Base-by-base conservation (phyloP, 257 asterid genomes). In the Rehmannia glutinosa region DNA sequence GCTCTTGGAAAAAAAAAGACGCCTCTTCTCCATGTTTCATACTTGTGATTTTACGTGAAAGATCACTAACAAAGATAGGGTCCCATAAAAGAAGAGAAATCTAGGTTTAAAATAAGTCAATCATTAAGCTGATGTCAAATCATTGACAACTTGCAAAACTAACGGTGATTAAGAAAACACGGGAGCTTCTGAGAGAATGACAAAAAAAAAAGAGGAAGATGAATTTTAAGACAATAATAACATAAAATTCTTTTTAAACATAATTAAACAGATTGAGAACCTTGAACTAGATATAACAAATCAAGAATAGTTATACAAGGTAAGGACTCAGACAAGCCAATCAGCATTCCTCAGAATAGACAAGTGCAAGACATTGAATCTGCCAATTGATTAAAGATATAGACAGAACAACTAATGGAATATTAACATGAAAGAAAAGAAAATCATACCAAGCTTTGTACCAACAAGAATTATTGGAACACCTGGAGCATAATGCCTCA, bases 401-500 rank as follows among this genome's bases (percentile, higher is more conserved):
- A 32, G 10, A 69, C 49, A 46, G 19, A 45, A 20, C 62, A 39
- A 17, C 12, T 27, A 39, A 56, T 58, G 53, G 33, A 71, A 45
- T 41, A 10, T 1, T n/a, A 28, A n/a, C 12, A 59, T 0, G 53
- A 64, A 54, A 71, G 30, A 50, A 32, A 47, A 3, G 21, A 50
- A 62, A 36, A 63, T 32, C 77, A 69, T 68, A 86, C 96, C 96
- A 21, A 86, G 91, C 78, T 88, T 88, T 53, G 96, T 88, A 49
- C 96, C 96, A 27, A 88, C 96, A 27, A 88, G 96, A 65, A 88
- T 84, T 45, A 88, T 78, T 0, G 96, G 96, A 68, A 84, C 93
- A 41, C 91, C 89, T 0, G 93, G 91, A 47, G 96, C 93, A 16
- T 83, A 86, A 73, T 86, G 96, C 73, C 86, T 86, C 81, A 88